Evolutionary conservation across 805 yeast genomes (phyloP).

Genomic region (Saccharomycopsis sp.): DNA sequence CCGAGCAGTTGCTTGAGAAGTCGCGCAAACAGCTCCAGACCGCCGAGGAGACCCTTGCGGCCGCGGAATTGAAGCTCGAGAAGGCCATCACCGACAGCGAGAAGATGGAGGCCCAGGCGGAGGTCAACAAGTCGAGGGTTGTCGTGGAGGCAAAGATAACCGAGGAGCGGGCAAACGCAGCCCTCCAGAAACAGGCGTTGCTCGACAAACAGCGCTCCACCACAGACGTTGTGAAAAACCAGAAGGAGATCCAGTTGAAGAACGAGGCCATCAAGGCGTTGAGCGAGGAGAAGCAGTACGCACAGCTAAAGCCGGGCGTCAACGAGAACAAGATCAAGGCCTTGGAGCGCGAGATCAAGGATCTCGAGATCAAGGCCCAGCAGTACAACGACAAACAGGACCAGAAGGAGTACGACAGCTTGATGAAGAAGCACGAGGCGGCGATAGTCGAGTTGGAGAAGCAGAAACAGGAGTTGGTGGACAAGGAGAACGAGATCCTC

Average conservation of each 20-base stretch:
- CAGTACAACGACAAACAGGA: constrained; percentile 9
- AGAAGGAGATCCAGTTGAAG: constrained; percentile 18
- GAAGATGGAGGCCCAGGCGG: constrained; percentile 16
- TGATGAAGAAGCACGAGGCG: constrained; percentile 15
- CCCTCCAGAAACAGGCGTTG: constrained; percentile 9
- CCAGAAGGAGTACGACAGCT: constrained; percentile 7
- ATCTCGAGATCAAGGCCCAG: constrained; percentile 10
- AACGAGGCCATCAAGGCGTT: constrained; percentile 15
- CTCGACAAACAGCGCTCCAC: constrained; percentile 9
- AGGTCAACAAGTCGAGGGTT: constrained; percentile 12
- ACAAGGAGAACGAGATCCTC: constrained; percentile 10
- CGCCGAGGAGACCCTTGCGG: constrained; percentile 8
- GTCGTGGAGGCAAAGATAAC: constrained; percentile 17
- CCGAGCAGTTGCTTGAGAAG: constrained; percentile 13
- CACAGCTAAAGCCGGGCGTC: constrained; percentile 8
- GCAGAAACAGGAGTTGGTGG: constrained; percentile 13
- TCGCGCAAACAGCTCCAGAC: constrained; percentile 13
- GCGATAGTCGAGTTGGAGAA: constrained; percentile 12
- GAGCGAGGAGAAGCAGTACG: constrained; percentile 16
- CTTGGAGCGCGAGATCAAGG: constrained; percentile 16
- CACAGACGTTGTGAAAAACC: constrained; percentile 8
- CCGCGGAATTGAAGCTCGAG: constrained; percentile 8
- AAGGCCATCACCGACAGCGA: constrained; percentile 15
- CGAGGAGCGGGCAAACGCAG: constrained; percentile 11
- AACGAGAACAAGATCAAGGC: constrained; percentile 15